A percentile compares a stretch with the other conserved stretches of the same genome.
phyloP scores from a whole-genome alignment of 192 early-diverging fungal species.

The Backusella sp. region DNA sequence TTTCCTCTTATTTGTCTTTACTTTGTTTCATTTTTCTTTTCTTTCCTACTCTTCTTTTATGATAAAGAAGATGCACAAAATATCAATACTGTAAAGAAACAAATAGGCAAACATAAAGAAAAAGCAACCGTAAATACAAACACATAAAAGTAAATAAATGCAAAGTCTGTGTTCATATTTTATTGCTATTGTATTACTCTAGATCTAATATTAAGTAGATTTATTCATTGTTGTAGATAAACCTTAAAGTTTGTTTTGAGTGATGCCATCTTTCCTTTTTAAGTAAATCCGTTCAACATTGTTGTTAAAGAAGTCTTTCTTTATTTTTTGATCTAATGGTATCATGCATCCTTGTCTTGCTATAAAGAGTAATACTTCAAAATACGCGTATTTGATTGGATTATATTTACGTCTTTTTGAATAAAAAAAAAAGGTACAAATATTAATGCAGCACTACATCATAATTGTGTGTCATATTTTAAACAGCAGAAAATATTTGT shows the following conservation, averaged over 20 bases:
- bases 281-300: neutral
- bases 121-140: neutral
- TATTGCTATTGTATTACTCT: neutral
- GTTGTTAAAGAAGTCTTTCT: neutral
- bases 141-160: neutral
- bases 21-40: neutral
- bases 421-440: neutral
- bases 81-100: neutral
- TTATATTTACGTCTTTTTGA: neutral
- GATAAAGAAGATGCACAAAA: no score
- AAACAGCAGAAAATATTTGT: neutral
- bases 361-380: neutral
- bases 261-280: constrained; percentile 4
- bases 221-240: neutral
- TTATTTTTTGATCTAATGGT: neutral
- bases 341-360: constrained; percentile 2
- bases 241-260: neutral
- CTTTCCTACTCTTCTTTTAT: no score
- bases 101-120: neutral
- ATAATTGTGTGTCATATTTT: neutral
- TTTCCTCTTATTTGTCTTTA: neutral
- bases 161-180: neutral
- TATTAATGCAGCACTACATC: constrained; percentile 9
- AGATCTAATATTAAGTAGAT: neutral
- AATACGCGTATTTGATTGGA: neutral